phyloP scores from a whole-genome alignment of 345 rosid species.

The Dimocarpus longan region DNA sequence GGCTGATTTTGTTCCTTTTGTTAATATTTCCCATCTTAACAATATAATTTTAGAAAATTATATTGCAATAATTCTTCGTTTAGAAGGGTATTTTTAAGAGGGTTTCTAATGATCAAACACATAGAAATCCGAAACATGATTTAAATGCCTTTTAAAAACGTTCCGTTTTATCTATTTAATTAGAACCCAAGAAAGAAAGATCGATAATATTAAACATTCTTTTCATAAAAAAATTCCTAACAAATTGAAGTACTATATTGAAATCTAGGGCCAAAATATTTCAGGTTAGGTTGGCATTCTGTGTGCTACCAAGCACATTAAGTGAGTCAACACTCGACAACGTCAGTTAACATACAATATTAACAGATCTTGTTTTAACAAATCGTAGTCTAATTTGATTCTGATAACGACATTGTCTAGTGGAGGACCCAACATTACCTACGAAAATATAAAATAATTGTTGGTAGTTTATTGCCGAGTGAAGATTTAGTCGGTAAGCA shows the following conservation, averaged over 20 bases:
- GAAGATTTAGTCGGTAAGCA: background rate
- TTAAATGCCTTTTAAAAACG: background rate
- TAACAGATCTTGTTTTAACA: background rate
- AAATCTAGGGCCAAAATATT: background rate
- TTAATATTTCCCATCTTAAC: too few relatives aligned
- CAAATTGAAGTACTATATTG: background rate
- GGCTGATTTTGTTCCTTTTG: too few relatives aligned
- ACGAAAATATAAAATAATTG: background rate
- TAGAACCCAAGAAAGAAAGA: background rate
- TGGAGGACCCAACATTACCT: background rate
- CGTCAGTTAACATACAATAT: background rate
- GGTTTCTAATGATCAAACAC: background rate
- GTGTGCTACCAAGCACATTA: background rate
- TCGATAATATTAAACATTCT: background rate
- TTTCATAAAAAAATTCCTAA: background rate
- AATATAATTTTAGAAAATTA: background rate
- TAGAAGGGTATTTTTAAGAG: too few relatives aligned
- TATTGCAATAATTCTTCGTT: too few relatives aligned
- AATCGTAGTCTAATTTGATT: background rate
- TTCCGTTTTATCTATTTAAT: too few relatives aligned
- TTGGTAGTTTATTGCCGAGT: background rate
- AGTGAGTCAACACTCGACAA: background rate
- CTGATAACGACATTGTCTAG: conserved; percentile 1
- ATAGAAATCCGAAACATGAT: background rate
- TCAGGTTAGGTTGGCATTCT: background rate